Percentiles rank a stretch among this genome's conserved stretches.
These are phyloP conservation scores for Agaricus subrufescens DNA, from an alignment of 768 basidiomycete species.

Conservation along the genomic window DNA sequence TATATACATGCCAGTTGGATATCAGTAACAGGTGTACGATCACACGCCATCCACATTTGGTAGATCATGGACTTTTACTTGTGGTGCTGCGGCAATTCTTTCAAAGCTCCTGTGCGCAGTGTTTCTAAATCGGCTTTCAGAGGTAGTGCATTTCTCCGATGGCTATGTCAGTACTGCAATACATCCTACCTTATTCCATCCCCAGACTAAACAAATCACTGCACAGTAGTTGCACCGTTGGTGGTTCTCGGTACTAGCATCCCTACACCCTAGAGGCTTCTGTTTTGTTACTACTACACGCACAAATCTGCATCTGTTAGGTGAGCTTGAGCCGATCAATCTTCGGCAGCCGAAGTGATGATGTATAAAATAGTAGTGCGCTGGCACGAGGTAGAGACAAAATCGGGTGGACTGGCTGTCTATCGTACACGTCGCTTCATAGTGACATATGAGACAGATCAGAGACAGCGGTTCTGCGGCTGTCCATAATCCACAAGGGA, in stretches of 20 bases:
- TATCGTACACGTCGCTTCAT: background rate
- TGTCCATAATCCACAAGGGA: no score
- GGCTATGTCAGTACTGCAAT: no score
- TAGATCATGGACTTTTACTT: no score
- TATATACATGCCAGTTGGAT: no score
- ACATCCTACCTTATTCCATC: background rate
- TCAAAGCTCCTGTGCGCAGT: no score
- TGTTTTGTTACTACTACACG: background rate
- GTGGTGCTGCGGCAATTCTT: no score
- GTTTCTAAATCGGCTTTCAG: no score
- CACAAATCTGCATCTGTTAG: background rate
- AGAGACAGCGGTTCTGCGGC: background rate
- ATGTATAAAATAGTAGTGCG: background rate
- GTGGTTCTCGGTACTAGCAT: background rate
- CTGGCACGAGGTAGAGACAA: background rate
- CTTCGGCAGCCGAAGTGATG: background rate
- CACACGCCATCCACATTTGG: no score
- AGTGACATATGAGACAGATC: background rate
- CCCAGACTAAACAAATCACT: background rate
- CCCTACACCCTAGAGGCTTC: background rate
- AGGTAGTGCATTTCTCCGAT: no score
- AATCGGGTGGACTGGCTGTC: background rate
- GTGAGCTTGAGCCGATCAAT: background rate
- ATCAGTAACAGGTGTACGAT: no score
- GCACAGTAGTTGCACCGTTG: background rate